A percentile compares a stretch with the other conserved stretches of the same genome.
phyloP scores from a whole-genome alignment of 2,329 filamentous ascomycete genomes.

The Herpotrichia juniperi region DNA sequence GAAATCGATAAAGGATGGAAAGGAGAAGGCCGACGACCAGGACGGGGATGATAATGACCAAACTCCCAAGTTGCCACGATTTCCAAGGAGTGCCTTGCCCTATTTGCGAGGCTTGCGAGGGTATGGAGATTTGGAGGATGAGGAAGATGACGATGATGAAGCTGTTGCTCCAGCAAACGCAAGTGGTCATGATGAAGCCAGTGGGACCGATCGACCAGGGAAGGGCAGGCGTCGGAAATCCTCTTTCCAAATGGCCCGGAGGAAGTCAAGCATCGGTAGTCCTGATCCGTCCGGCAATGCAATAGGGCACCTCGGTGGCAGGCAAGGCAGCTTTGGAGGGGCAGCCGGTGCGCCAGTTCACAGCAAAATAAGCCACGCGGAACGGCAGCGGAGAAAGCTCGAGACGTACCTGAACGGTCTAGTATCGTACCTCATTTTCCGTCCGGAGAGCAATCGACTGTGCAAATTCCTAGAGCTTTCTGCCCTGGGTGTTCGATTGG shows the following conservation, averaged over 20 bases:
- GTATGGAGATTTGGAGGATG: slow-evolving; percentile 62
- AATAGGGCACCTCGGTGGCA: slow-evolving; percentile 28
- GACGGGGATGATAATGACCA: slow-evolving; percentile 66
- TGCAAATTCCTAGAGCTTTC: slow-evolving; percentile 97
- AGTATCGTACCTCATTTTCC: slow-evolving; percentile 96
- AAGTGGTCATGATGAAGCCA: slow-evolving; percentile 68
- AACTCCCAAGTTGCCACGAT: slow-evolving; percentile 80
- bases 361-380: slow-evolving; percentile 69
- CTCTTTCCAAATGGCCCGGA: slow-evolving; percentile 63
- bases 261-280: slow-evolving; percentile 61
- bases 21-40: slow-evolving; percentile 37
- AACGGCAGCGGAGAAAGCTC: slow-evolving; percentile 80
- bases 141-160: slow-evolving; percentile 78
- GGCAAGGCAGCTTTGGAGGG: slow-evolving; percentile 49
- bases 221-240: slow-evolving; percentile 60
- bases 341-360: slow-evolving; percentile 41
- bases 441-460: slow-evolving; percentile 90
- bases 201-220: slow-evolving; percentile 68
- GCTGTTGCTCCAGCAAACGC: slow-evolving; percentile 58
- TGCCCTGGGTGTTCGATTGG: slow-evolving; percentile 88
- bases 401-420: slow-evolving; percentile 92
- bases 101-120: slow-evolving; percentile 83
- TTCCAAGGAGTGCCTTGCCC: slow-evolving; percentile 87
- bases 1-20: slow-evolving; percentile 63
- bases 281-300: slow-evolving; percentile 31